A percentile compares a stretch with the other conserved stretches of the same genome.
These are phyloP conservation scores for Stephania yunnanensis DNA, from an alignment of 164 flowering plant genomes.

Conservation along the genomic window DNA sequence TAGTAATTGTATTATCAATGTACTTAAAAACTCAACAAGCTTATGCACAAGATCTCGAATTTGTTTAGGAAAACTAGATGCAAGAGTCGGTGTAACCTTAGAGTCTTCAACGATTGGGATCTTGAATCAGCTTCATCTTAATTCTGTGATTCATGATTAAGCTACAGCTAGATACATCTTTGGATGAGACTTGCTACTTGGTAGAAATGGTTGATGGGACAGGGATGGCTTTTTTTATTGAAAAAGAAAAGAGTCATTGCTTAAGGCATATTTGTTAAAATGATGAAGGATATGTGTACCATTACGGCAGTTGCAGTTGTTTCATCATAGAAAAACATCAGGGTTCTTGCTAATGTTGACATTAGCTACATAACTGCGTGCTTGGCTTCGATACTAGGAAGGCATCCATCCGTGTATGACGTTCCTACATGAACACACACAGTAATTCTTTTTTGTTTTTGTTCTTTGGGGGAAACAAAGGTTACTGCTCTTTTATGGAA, in stretches of 20 bases:
- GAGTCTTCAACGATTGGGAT: neutral
- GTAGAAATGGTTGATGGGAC: no score
- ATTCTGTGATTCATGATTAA: neutral
- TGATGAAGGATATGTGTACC: neutral
- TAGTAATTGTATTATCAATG: no score
- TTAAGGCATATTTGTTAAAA: neutral
- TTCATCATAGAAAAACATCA: no score
- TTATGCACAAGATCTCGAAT: no score
- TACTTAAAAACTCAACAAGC: no score
- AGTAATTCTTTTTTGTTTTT: no score
- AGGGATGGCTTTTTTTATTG: neutral
- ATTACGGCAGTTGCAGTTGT: no score
- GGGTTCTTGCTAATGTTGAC: neutral
- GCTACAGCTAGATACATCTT: neutral
- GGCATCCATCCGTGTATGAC: no score
- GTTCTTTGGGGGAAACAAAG: neutral
- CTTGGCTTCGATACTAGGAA: neutral
- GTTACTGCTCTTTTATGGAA: neutral
- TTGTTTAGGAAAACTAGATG: no score
- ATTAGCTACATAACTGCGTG: no score
- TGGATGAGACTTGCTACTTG: neutral
- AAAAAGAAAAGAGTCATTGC: neutral
- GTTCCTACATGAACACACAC: no score
- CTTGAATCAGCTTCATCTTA: no score
- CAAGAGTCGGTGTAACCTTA: neutral